Percentiles rank a stretch among this genome's conserved stretches.
Conservation (phyloP, 139 green algal genomes). For the Chlorella sorokiniana region DNA sequence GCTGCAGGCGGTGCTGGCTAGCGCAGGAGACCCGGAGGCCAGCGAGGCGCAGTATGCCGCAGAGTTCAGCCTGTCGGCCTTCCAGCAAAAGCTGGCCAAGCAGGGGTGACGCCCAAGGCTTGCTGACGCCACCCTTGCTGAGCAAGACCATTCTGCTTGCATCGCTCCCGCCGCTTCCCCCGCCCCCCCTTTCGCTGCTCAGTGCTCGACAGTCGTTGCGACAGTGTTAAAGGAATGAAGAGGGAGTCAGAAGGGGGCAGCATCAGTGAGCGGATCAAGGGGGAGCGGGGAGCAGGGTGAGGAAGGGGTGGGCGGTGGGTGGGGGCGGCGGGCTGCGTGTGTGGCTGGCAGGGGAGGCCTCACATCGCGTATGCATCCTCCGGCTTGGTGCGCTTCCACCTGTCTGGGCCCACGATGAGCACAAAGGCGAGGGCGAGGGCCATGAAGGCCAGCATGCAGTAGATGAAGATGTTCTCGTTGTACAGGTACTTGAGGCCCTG, state of each 20-base stretch:
- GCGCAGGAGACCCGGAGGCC: constrained; percentile 86
- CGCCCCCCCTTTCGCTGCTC: too few relatives aligned
- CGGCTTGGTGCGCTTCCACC: constrained; percentile 60
- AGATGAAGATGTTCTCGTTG: constrained; percentile 84
- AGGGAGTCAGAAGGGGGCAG: too few relatives aligned
- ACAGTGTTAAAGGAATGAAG: too few relatives aligned
- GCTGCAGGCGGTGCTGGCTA: constrained; percentile 72
- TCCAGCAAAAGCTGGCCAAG: constrained; percentile 65
- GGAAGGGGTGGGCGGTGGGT: too few relatives aligned
- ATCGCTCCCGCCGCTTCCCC: not conserved
- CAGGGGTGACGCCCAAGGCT: not conserved
- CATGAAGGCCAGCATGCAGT: constrained; percentile 54
- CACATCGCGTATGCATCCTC: constrained; percentile 58
- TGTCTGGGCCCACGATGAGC: constrained; percentile 52
- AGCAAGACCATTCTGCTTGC: too few relatives aligned
- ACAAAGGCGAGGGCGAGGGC: constrained; percentile 50
- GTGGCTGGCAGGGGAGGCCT: not conserved
- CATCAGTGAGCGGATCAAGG: too few relatives aligned
- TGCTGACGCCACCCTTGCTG: too few relatives aligned
- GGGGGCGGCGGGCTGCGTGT: too few relatives aligned
- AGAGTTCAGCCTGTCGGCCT: constrained; percentile 84
- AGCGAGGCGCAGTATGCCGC: constrained; percentile 83
- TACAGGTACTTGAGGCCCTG: constrained; percentile 89
- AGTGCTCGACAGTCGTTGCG: too few relatives aligned
- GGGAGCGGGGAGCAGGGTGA: too few relatives aligned